These are phyloP conservation scores for Rhizophagus clarus DNA, from an alignment of 192 early-diverging fungal genomes.

Conservation along the genomic window DNA sequence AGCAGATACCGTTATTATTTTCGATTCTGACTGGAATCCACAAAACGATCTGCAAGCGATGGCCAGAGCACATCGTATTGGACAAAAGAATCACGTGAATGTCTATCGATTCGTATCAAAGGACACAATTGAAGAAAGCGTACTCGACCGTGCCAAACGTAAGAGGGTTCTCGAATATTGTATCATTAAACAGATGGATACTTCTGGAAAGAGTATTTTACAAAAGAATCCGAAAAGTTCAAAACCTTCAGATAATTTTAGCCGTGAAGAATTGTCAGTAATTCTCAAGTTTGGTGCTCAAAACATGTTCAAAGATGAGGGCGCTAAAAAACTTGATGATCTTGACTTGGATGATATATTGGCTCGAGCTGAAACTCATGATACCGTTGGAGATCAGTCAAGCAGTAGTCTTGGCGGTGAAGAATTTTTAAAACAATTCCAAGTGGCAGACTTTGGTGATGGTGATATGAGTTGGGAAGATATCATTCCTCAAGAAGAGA, in stretches of 20 bases:
- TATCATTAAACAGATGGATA: constrained; percentile 99
- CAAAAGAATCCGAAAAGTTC: constrained; percentile 49
- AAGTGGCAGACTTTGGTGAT: constrained; percentile 84
- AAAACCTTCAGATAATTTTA: constrained; percentile 54
- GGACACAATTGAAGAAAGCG: constrained; percentile 97
- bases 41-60: constrained; percentile 98
- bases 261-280: constrained; percentile 86
- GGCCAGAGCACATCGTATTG: constrained; percentile 97
- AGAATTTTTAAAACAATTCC: constrained; percentile 95
- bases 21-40: constrained; percentile 93
- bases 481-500: constrained; percentile 89
- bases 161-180: constrained; percentile 99
- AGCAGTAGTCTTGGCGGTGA: constrained; percentile 68
- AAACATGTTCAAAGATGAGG: constrained; percentile 90
- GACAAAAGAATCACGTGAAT: constrained; percentile 96
- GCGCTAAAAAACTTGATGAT: constrained; percentile 83
- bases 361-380: constrained; percentile 89
- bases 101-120: constrained; percentile 98
- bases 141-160: constrained; percentile 96
- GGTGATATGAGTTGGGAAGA: constrained; percentile 89
- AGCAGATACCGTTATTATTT: constrained; percentile 97
- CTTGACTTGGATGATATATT: constrained; percentile 98
- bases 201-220: constrained; percentile 78
- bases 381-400: constrained; percentile 69
- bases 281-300: constrained; percentile 99